Evolutionary conservation across 768 basidiomycete species (phyloP), one percentile per base, ranked within the genome.

Genomic region (Mycena galopus): DNA sequence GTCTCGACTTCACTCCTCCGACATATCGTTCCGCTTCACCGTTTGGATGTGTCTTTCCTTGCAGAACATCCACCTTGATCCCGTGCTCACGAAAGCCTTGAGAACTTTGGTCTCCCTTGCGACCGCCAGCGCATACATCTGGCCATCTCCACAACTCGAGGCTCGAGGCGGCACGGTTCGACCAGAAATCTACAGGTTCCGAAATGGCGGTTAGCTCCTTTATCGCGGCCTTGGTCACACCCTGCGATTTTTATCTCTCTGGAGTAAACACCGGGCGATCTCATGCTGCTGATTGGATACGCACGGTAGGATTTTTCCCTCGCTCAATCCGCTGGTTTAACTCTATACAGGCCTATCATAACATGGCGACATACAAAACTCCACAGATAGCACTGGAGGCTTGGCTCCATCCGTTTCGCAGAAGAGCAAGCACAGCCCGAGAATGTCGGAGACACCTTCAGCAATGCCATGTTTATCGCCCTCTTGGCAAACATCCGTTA

Each of bases 331-430:
- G n/a, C n/a, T n/a, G n/a, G n/a, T n/a, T n/a, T n/a, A n/a, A n/a
- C n/a, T n/a, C n/a, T 7, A 16, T 37, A 37, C 57, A 76, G 74
- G 78, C 77, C 2, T 81, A 74, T 50, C 79, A 81, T 60, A 78
- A 79, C 67, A 72, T 73, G 67, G 73, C 78, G 21, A 81, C 80
- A 10, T 75, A 77, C 71, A 70, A 78, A n/a, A n/a, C 61, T 59
- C 68, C 12, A 63, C 29, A n/a, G 68, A 73, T 25, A 79, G 79
- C 23, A 75, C 75, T 1, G 79, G 80, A 17, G 80, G 80, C 29
- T 65, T 80, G 30, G 80, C 0, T 80, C 79, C 1, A 76, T 81
- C 32, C 69, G 73, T 3, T 78, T 76, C 71, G 79, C 39, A n/a
- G 66, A 67, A 77, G 65, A 74, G 59, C 55, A 67, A 58, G 50